Evolutionary conservation across 495 filamentous ascomycete species (phyloP).

Genomic region (Cercophora sp.): DNA sequence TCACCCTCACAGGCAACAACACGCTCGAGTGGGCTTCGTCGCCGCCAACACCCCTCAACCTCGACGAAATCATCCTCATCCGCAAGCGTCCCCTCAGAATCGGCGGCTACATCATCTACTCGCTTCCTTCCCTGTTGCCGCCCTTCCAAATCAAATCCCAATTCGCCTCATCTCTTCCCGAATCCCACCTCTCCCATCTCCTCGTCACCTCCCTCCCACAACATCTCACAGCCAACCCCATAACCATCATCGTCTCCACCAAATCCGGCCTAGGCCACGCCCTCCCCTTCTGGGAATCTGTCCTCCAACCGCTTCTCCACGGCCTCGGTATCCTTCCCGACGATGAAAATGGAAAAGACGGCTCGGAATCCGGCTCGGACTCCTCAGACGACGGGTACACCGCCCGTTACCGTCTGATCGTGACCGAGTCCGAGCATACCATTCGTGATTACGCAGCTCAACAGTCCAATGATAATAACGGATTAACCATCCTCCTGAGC

Average conservation of each 20-base stretch:
- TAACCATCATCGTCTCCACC: slow-evolving; percentile 71
- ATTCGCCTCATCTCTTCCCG: too few relatives aligned
- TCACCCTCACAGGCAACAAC: too few relatives aligned
- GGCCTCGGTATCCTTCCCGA: slow-evolving; percentile 3
- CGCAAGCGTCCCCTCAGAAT: neutral
- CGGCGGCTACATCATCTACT: neutral
- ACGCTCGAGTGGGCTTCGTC: too few relatives aligned
- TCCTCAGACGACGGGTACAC: slow-evolving; percentile 1
- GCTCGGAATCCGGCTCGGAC: neutral
- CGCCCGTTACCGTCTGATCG: slow-evolving; percentile 41
- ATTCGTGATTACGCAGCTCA: slow-evolving; percentile 57
- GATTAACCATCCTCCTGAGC: slow-evolving; percentile 64
- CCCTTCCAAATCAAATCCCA: too few relatives aligned
- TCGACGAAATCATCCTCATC: neutral
- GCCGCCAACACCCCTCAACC: too few relatives aligned
- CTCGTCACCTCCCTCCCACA: slow-evolving; percentile 27
- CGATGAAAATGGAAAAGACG: neutral
- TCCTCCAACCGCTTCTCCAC: slow-evolving; percentile 56
- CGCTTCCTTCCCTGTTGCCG: too few relatives aligned
- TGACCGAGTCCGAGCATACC: slow-evolving; percentile 57
- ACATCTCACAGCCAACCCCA: slow-evolving; percentile 28
- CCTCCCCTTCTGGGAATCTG: slow-evolving; percentile 47
- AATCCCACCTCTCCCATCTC: slow-evolving; percentile 26
- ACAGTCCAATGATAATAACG: neutral
- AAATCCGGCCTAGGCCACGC: slow-evolving; percentile 66